Conservation (phyloP, 768 basidiomycete species). For the Brasilioporus rufonigricans region DNA sequence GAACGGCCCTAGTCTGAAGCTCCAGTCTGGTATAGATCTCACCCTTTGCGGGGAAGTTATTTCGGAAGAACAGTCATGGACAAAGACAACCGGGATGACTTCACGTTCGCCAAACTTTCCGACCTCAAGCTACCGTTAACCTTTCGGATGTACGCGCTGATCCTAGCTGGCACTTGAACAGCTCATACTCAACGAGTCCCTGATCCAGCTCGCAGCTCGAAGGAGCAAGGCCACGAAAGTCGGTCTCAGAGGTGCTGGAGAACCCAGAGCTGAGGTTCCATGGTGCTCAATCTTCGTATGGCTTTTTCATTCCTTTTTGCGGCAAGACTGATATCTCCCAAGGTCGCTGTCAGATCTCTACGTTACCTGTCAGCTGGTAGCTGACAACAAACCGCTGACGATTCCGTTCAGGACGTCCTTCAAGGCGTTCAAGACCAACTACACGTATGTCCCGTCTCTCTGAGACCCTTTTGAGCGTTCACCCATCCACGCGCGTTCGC, state of each 20-base stretch:
- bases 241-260: constrained; percentile 79
- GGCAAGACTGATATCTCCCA: constrained; percentile 22
- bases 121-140: constrained; percentile 88
- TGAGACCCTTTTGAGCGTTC: not conserved
- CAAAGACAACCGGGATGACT: constrained; percentile 76
- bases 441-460: constrained; percentile 50
- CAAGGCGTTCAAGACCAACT: constrained; percentile 85
- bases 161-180: not conserved
- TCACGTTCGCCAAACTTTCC: constrained; percentile 88
- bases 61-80: constrained; percentile 40
- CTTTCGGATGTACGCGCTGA: constrained; percentile 65
- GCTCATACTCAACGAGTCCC: not conserved
- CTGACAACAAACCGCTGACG: constrained; percentile 91
- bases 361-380: constrained; percentile 87
- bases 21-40: not conserved
- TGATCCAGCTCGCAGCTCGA: constrained; percentile 74
- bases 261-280: constrained; percentile 80
- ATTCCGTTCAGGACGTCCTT: constrained; percentile 90
- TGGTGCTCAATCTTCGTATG: constrained; percentile 76
- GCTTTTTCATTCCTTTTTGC: constrained; percentile 9
- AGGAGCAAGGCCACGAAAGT: constrained; percentile 67
- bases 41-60: not conserved
- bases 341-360: constrained; percentile 91
- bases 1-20: not conserved
- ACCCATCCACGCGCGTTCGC: not conserved